Evolutionary conservation across 1,284 basidiomycete species (phyloP).

Genomic region (Chondrostereum purpureum): DNA sequence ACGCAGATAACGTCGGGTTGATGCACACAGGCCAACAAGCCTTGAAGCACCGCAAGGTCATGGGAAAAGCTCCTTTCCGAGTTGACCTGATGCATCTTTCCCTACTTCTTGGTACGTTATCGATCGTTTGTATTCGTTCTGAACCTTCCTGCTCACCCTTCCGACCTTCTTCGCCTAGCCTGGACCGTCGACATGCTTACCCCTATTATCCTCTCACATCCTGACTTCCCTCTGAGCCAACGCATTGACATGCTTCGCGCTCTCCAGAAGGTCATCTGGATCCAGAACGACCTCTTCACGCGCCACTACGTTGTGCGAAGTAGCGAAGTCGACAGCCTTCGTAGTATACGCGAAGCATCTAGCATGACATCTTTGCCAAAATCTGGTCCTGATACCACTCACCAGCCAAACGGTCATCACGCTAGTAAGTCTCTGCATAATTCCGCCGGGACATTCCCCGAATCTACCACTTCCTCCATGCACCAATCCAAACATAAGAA

Average conservation of each 20-base stretch:
- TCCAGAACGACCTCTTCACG: constrained; percentile 7
- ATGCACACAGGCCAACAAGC: constrained; percentile 3
- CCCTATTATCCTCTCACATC: constrained; percentile 1
- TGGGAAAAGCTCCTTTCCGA: constrained; percentile 1
- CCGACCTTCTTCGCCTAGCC: constrained; percentile 1
- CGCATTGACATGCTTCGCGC: constrained; percentile 4
- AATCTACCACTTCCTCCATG: no score
- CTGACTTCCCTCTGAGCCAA: background rate
- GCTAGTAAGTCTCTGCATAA: background rate
- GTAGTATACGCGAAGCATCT: background rate
- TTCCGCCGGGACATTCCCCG: no score
- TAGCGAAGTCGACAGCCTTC: background rate
- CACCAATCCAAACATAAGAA: background rate
- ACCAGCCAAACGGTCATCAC: background rate
- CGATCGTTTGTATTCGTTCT: background rate
- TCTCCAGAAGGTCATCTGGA: constrained; percentile 4
- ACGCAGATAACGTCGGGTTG: constrained; percentile 3
- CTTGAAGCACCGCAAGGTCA: constrained; percentile 6
- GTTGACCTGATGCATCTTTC: constrained; percentile 6
- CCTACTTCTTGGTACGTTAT: background rate
- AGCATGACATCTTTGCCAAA: background rate
- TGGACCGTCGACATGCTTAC: constrained; percentile 5
- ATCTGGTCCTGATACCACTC: background rate
- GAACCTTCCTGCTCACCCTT: background rate
- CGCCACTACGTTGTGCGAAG: constrained; percentile 3